phyloP scores from a whole-genome alignment of 2,329 filamentous ascomycete species.

The Fusarium ramigenum region DNA sequence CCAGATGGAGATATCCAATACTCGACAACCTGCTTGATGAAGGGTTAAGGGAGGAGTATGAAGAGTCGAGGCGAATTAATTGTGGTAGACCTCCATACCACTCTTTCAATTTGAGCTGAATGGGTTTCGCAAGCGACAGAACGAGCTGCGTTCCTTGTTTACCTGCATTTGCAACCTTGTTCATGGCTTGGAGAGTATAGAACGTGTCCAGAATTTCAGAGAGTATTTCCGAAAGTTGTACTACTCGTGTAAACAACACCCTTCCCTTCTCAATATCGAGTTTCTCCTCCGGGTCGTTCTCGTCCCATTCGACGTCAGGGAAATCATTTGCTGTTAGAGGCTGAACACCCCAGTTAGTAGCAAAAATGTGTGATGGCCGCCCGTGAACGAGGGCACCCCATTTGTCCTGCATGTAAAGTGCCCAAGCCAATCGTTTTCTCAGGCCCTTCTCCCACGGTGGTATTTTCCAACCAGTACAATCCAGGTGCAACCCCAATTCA shows the following conservation, averaged over 20 bases:
- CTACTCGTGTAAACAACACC: constrained; percentile 78
- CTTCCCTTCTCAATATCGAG: constrained; percentile 74
- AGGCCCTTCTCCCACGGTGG: constrained; percentile 87
- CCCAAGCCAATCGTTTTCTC: constrained; percentile 88
- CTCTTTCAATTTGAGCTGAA: constrained; percentile 83
- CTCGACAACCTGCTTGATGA: constrained; percentile 62
- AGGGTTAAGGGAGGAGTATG: constrained; percentile 49
- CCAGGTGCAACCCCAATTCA: constrained; percentile 87
- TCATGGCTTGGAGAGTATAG: constrained; percentile 81
- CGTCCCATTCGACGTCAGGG: constrained; percentile 74
- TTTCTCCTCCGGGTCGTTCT: constrained; percentile 68
- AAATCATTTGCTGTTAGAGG: constrained; percentile 74
- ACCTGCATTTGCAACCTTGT: constrained; percentile 72
- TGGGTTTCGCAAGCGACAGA: constrained; percentile 79
- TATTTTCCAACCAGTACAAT: constrained; percentile 88
- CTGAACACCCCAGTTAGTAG: constrained; percentile 79
- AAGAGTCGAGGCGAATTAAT: constrained; percentile 72
- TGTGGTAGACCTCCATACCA: constrained; percentile 79
- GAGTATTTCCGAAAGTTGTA: constrained; percentile 78
- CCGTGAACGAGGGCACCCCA: constrained; percentile 89
- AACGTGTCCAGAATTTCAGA: constrained; percentile 85
- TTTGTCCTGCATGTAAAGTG: constrained; percentile 91
- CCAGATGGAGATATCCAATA: constrained; percentile 84
- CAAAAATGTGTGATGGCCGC: constrained; percentile 78
- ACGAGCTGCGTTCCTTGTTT: constrained; percentile 77